phyloP scores from a whole-genome alignment of 306 rosid genomes.

The Rubus idaeus region DNA sequence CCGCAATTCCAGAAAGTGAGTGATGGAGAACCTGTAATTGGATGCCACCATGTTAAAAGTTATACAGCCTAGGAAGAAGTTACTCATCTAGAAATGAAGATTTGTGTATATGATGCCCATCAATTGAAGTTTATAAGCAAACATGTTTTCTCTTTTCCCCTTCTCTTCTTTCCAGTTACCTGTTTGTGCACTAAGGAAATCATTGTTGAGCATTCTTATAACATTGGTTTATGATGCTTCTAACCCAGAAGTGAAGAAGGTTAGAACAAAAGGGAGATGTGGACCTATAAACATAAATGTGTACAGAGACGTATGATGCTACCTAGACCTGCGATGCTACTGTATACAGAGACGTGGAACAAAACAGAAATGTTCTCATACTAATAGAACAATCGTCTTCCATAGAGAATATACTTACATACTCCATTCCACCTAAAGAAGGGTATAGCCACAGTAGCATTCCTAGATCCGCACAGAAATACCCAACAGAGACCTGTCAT shows the following conservation, averaged over 20 bases:
- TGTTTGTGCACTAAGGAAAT: not conserved
- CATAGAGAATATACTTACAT: conserved; percentile 40
- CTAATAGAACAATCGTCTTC: conserved; percentile 11
- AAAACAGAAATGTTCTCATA: not conserved
- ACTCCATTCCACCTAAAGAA: conserved; percentile 53
- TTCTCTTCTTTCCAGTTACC: not conserved
- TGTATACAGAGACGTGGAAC: too few relatives aligned
- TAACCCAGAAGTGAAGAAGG: conserved; percentile 8
- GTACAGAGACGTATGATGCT: not conserved
- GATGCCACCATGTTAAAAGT: not conserved
- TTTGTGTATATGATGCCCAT: not conserved
- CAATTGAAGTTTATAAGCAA: not conserved
- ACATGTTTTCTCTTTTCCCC: not conserved
- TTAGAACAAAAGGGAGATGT: not conserved
- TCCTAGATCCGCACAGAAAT: conserved; percentile 46
- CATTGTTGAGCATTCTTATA: not conserved
- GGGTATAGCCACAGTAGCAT: conserved; percentile 54
- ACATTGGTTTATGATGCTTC: not conserved
- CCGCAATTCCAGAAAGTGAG: conserved; percentile 48
- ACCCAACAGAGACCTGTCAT: conserved; percentile 50
- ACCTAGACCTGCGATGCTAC: too few relatives aligned
- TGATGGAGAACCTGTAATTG: conserved; percentile 49
- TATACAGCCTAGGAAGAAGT: not conserved
- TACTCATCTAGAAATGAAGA: not conserved
- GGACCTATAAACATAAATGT: not conserved